Conservation (phyloP, 805 yeast genomes). For the Candida succiphila region DNA sequence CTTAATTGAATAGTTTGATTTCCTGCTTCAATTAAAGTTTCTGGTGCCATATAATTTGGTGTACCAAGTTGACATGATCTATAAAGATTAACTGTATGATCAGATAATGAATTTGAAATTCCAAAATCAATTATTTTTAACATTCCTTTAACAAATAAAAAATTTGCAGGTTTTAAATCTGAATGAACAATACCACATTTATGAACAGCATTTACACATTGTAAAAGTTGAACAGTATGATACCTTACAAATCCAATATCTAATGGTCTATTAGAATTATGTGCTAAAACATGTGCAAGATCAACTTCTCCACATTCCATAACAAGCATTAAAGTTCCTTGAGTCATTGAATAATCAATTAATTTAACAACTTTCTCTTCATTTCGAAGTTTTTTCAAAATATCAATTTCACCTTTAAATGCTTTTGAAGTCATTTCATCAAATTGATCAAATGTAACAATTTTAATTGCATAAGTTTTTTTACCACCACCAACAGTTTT, state of each 20-base stretch:
- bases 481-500: constrained; percentile 34
- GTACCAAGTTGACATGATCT: constrained; percentile 91
- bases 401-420: constrained; percentile 83
- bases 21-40: constrained; percentile 69
- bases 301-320: constrained; percentile 9
- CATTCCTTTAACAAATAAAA: constrained; percentile 72
- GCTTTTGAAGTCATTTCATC: constrained; percentile 67
- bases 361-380: constrained; percentile 65
- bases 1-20: constrained; percentile 16
- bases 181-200: constrained; percentile 62
- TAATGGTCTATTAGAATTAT: constrained; percentile 34
- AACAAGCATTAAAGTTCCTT: constrained; percentile 26
- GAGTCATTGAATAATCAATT: constrained; percentile 25
- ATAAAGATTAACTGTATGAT: constrained; percentile 82
- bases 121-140: constrained; percentile 93
- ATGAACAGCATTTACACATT: constrained; percentile 85
- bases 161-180: constrained; percentile 51
- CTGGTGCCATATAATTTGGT: constrained; percentile 98
- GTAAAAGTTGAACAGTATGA: constrained; percentile 67
- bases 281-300: constrained; percentile 60
- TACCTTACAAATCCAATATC: constrained; percentile 73
- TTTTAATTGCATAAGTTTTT: constrained; percentile 67
- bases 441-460: constrained; percentile 71
- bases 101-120: constrained; percentile 88
- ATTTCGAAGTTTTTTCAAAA: constrained; percentile 48